phyloP scores from a whole-genome alignment of 345 rosid species.

The Euclidium syriacum region DNA sequence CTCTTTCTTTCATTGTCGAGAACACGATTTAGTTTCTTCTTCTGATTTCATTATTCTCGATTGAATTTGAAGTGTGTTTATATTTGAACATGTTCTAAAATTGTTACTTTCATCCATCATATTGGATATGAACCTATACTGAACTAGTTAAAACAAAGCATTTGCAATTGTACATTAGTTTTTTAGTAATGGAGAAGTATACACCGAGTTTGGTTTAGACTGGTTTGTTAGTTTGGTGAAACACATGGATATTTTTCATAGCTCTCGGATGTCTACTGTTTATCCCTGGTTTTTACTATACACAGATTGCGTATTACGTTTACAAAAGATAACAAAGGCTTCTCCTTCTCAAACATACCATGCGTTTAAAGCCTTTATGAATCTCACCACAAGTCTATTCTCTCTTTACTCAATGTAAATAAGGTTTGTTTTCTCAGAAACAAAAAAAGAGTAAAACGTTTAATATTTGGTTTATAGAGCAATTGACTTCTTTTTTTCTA shows the following conservation, averaged over 20 bases:
- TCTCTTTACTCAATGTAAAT: constrained; percentile 26
- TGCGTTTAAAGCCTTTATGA: constrained; percentile 41
- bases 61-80: not conserved
- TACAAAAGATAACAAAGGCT: constrained; percentile 96
- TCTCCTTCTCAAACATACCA: constrained; percentile 92
- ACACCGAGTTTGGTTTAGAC: not conserved
- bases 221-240: constrained; percentile 15
- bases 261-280: constrained; percentile 72
- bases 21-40: not conserved
- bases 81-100: not conserved
- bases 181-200: not conserved
- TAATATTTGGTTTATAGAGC: not conserved
- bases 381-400: not conserved
- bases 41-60: not conserved
- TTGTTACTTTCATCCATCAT: too few species aligned
- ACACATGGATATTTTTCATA: constrained; percentile 84
- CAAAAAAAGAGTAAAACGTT: too few species aligned
- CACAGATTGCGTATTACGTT: constrained; percentile 90
- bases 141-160: too few species aligned
- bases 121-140: too few species aligned
- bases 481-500: constrained; percentile 3
- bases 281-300: constrained; percentile 93
- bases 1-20: too few species aligned
- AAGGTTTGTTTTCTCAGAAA: not conserved
- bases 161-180: not conserved